phyloP scores from a whole-genome alignment of 352 stramenopile species.

The Globisporangium middletonii region DNA sequence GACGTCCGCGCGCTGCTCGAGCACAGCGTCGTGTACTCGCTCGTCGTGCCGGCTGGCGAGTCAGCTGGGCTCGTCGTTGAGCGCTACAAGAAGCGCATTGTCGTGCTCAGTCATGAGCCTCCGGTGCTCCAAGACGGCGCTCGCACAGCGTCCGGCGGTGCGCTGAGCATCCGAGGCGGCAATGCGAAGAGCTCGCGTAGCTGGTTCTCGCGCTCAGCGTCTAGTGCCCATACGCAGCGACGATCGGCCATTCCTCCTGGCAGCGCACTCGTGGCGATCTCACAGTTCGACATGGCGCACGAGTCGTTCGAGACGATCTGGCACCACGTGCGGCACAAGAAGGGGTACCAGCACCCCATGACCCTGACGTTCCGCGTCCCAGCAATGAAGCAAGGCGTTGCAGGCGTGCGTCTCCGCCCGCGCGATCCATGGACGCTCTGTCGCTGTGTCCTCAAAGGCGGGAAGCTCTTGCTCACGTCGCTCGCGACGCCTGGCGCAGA shows the following conservation, averaged over 20 bases:
- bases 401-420: constrained; percentile 29
- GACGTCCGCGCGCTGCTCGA: constrained; percentile 37
- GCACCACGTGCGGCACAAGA: constrained; percentile 56
- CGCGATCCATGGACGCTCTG: constrained; percentile 32
- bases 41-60: constrained; percentile 23
- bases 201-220: neutral
- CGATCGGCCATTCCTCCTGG: constrained; percentile 30
- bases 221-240: neutral
- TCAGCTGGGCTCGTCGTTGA: constrained; percentile 41
- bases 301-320: constrained; percentile 70
- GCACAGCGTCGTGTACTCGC: constrained; percentile 44
- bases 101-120: constrained; percentile 47
- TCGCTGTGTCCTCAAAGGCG: constrained; percentile 29
- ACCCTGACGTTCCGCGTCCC: constrained; percentile 48
- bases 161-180: too few relatives aligned
- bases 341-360: constrained; percentile 39
- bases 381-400: constrained; percentile 25
- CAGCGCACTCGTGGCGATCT: constrained; percentile 49
- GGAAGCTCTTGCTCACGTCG: constrained; percentile 25
- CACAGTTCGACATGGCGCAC: constrained; percentile 53
- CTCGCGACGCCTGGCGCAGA: neutral
- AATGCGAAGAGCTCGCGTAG: neutral
- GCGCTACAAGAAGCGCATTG: constrained; percentile 52
- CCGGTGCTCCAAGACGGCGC: neutral
- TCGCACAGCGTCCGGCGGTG: too few relatives aligned